Percentiles rank a stretch among this genome's conserved stretches.
phyloP scores from a whole-genome alignment of 768 basidiomycete genomes.

The Kwoniella shandongensis region DNA sequence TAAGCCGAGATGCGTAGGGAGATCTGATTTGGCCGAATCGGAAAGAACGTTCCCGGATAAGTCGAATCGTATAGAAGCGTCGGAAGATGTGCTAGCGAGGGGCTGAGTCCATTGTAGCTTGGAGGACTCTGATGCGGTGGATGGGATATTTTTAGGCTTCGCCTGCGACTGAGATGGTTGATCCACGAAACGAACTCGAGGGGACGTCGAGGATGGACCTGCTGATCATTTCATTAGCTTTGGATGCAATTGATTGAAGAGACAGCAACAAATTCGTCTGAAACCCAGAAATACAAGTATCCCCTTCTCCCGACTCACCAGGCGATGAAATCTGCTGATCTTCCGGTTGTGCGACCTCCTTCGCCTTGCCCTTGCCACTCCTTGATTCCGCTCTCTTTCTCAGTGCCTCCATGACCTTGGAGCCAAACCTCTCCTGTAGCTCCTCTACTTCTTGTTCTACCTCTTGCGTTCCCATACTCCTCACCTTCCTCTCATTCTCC shows the following conservation, averaged over 20 bases:
- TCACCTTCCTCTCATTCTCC: conserved; percentile 26
- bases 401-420: conserved; percentile 22
- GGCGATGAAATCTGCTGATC: too few species aligned
- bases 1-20: conserved; percentile 81
- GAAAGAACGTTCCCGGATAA: conserved; percentile 72
- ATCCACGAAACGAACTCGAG: background rate
- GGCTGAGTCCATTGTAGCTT: conserved; percentile 77
- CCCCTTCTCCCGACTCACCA: too few species aligned
- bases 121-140: conserved; percentile 67
- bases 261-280: too few species aligned
- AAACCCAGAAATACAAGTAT: too few species aligned
- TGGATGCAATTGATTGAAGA: too few species aligned
- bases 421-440: conserved; percentile 37
- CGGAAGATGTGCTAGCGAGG: conserved; percentile 40
- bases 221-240: too few species aligned
- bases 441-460: conserved; percentile 28
- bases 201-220: too few species aligned
- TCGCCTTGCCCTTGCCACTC: conserved; percentile 9
- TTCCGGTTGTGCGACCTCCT: conserved; percentile 1
- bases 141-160: conserved; percentile 77
- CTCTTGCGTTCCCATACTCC: conserved; percentile 25
- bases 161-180: conserved; percentile 46
- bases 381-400: conserved; percentile 27
- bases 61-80: conserved; percentile 61
- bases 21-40: conserved; percentile 57